Evolutionary conservation across 257 asterid species (phyloP), one percentile per base, ranked within the genome.

Genomic region (Agastache rugosa): DNA sequence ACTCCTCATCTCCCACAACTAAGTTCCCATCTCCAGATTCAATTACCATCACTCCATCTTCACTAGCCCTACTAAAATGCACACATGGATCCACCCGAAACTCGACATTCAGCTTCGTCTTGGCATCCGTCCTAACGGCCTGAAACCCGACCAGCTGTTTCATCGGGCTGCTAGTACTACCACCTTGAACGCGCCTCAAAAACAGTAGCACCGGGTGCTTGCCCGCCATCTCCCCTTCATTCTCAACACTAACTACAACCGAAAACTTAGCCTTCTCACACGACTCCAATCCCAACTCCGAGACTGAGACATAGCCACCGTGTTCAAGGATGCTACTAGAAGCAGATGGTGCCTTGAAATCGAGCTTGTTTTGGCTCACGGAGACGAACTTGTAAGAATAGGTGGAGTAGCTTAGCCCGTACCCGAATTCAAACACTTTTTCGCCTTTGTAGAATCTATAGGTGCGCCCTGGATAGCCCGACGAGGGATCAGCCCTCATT

Each of bases 391-490:
- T 69, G 75, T 91, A 88, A 3, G 89, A 74, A 61, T 89, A 90
- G 4, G 68, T 83, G 11, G 96, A 63, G 85, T 88, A 92, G 87
- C 97, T 90, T 2, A 92, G 96, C 17, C 96, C 97, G 12, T 87
- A 60, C 22, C 93, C 93, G 15, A 90, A 92, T 69, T 90, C 90
- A 3, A 81, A 92, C 3, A 92, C 96, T 34, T 67, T 87, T 53
- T 68, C 54, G 27, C 96, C 96, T 2, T 60, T 78, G 80, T 92
- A 88, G 75, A 92, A 92, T 75, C 89, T 67, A 56, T 90, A 92
- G 1, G 97, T 90, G n/a, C 97, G 82, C 9, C 97, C 93, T 1
- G 91, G 97, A 67, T 92, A 92, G 34, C 93, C 91, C 0, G 88
- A 27, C 0, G 87, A 82, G 3, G 77, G 76, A 29, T 84, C 87